phyloP scores from a whole-genome alignment of 345 rosid genomes.

The Eucalyptus shirleyi region DNA sequence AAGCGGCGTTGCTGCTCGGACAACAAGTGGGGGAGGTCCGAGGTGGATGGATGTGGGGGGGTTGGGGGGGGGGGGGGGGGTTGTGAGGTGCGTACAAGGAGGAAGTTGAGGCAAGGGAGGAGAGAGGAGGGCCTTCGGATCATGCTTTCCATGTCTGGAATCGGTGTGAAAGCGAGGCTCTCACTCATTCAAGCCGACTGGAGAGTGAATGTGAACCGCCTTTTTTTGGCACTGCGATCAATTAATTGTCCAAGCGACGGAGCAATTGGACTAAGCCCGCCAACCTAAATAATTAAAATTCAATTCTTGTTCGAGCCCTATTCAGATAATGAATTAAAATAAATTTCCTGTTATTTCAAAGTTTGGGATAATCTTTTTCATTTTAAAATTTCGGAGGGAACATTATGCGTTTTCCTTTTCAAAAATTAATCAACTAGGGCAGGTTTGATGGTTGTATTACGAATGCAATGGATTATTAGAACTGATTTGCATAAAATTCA shows the following conservation, averaged over 20 bases:
- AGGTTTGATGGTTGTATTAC: not conserved
- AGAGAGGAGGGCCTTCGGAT: too few species aligned
- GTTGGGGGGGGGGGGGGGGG: not conserved
- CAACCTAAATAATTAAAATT: not conserved
- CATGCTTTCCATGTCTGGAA: too few species aligned
- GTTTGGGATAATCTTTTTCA: not conserved
- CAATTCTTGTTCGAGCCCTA: not conserved
- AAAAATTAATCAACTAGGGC: not conserved
- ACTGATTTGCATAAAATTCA: not conserved
- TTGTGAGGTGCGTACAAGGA: too few species aligned
- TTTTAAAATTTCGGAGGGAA: not conserved
- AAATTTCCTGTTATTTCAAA: not conserved
- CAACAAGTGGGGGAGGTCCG: constrained; percentile 17
- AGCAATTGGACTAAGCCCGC: not conserved
- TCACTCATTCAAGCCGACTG: not conserved
- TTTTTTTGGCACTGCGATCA: not conserved
- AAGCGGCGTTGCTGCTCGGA: constrained; percentile 35
- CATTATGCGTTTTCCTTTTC: not conserved
- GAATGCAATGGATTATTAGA: not conserved
- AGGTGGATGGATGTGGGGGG: not conserved
- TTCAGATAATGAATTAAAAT: not conserved
- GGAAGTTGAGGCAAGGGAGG: too few species aligned
- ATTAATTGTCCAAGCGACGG: not conserved
- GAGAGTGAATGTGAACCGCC: not conserved
- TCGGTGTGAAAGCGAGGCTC: too few species aligned